phyloP scores from a whole-genome alignment of 257 asterid genomes.

The Linderniella brevidens region DNA sequence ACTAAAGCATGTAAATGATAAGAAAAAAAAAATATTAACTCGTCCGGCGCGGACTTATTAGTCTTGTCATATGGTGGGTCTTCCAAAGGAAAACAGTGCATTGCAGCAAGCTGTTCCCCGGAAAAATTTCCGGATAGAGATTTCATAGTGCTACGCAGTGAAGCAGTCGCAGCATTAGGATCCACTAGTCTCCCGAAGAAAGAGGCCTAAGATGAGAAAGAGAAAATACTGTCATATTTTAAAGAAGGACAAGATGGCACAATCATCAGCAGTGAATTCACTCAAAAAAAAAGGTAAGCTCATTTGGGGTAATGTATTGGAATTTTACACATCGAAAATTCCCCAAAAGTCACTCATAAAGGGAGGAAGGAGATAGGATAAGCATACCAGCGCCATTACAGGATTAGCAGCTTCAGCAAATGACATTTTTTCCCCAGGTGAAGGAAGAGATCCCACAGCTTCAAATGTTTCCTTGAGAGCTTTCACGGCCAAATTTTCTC shows the following conservation, averaged over 20 bases:
- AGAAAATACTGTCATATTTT: slow-evolving; percentile 6
- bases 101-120: slow-evolving; percentile 69
- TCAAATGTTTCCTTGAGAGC: slow-evolving; percentile 91
- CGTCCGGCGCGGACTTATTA: slow-evolving; percentile 22
- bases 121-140: slow-evolving; percentile 36
- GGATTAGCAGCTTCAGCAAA: slow-evolving; percentile 89
- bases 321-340: slow-evolving; percentile 4
- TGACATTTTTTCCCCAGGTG: slow-evolving; percentile 42
- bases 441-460: slow-evolving; percentile 58
- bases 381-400: slow-evolving; percentile 75
- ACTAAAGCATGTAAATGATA: slow-evolving; percentile 8
- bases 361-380: not conserved
- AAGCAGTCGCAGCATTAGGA: slow-evolving; percentile 59
- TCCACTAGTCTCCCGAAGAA: slow-evolving; percentile 78
- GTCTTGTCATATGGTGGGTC: slow-evolving; percentile 67
- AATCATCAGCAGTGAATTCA: too few species aligned
- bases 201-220: slow-evolving; percentile 37
- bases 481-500: slow-evolving; percentile 41
- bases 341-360: slow-evolving; percentile 3
- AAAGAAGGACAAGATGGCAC: slow-evolving; percentile 8
- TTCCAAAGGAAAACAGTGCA: slow-evolving; percentile 79
- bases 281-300: too few species aligned
- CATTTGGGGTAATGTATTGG: not conserved
- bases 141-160: slow-evolving; percentile 58
- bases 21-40: slow-evolving; percentile 51